Percentiles rank a stretch among this genome's conserved stretches.
These are phyloP conservation scores for Oenanthe sinensis DNA, from an alignment of 129 eudicot genomes.

Conservation along the genomic window DNA sequence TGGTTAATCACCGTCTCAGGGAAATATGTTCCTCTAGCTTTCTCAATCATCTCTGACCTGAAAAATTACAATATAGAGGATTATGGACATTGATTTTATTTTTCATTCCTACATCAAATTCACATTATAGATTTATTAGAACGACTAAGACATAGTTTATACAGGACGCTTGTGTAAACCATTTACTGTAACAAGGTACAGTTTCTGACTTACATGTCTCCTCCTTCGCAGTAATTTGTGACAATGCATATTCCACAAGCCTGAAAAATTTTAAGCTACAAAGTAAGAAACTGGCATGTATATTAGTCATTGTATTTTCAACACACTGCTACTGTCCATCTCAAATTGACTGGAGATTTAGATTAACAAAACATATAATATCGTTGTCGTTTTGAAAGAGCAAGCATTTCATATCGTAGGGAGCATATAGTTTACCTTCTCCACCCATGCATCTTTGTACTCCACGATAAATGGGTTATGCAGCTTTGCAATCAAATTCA, in stretches of 20 bases:
- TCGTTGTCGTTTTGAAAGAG: not conserved
- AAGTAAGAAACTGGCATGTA: not conserved
- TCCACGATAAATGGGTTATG: constrained; percentile 79
- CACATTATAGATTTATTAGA: not conserved
- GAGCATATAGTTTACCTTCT: constrained; percentile 53
- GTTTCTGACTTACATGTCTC: constrained; percentile 68
- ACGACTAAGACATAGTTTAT: not conserved
- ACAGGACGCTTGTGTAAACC: not conserved
- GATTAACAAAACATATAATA: not conserved
- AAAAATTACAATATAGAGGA: constrained; percentile 10
- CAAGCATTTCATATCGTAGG: not conserved
- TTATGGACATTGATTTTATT: not conserved
- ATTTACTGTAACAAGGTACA: not conserved
- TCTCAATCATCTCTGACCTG: constrained; percentile 69
- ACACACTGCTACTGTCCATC: not conserved
- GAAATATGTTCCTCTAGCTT: constrained; percentile 65
- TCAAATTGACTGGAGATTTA: not conserved
- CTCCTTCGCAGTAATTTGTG: constrained; percentile 78
- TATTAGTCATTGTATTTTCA: not conserved
- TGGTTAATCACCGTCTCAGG: constrained; percentile 61
- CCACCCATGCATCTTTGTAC: constrained; percentile 97
- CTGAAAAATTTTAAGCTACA: constrained; percentile 28
- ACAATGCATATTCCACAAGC: constrained; percentile 67
- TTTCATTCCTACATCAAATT: not conserved
- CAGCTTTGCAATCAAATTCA: constrained; percentile 71